A percentile compares a stretch with the other conserved stretches of the same genome.
These are phyloP conservation scores for Lipomyces kockii DNA, from an alignment of 805 yeast genomes.

Conservation along the genomic window DNA sequence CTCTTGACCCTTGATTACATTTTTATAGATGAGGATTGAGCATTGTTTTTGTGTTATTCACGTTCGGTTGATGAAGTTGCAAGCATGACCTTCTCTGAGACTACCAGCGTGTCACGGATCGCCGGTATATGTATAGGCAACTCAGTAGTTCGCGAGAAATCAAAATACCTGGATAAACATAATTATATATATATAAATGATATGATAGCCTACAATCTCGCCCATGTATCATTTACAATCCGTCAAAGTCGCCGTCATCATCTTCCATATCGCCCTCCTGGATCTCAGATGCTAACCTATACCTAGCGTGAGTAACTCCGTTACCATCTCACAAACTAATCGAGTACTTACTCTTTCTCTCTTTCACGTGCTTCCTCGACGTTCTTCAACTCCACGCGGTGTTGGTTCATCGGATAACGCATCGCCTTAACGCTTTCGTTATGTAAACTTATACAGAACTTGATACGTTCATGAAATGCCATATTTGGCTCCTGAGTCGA, in stretches of 20 bases:
- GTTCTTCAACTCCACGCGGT: constrained; percentile 54
- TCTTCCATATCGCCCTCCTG: constrained; percentile 52
- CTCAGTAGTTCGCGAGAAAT: no score
- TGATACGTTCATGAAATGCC: constrained; percentile 90
- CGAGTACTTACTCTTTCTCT: constrained; percentile 51
- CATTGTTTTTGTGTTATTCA: no score
- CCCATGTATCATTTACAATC: constrained; percentile 17
- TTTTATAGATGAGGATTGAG: no score
- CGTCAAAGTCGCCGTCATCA: constrained; percentile 45
- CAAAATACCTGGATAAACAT: no score
- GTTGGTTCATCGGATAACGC: constrained; percentile 77
- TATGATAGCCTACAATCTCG: no score
- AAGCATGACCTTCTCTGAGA: no score
- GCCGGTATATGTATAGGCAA: no score
- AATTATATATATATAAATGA: no score
- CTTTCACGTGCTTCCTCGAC: constrained; percentile 62
- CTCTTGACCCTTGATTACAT: no score
- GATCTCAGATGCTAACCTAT: constrained; percentile 49
- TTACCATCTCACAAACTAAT: not conserved
- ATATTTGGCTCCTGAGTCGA: constrained; percentile 85
- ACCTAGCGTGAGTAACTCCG: not conserved
- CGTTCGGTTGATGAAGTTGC: no score
- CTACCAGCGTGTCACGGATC: no score
- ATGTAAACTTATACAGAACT: constrained; percentile 86
- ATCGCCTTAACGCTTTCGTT: constrained; percentile 92